Conservation (phyloP, 2,329 filamentous ascomycete genomes). For the Aureobasidium uvarum region DNA sequence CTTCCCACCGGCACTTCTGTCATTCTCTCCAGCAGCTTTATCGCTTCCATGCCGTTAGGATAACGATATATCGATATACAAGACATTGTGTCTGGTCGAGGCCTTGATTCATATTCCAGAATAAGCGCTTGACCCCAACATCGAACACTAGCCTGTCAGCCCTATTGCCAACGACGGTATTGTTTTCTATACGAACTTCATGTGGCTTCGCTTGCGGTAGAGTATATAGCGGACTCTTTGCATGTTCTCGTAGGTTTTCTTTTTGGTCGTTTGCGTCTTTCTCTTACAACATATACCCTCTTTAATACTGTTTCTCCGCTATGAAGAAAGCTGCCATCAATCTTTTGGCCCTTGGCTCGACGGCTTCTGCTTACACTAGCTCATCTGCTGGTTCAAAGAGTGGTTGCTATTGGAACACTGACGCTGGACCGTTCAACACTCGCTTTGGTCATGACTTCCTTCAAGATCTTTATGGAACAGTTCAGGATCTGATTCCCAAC, state of each 20-base stretch:
- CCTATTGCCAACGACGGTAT: conserved; percentile 11
- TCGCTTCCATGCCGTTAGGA: neutral
- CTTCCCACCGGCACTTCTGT: conserved; percentile 19
- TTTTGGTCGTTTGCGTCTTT: neutral
- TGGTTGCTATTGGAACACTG: conserved; percentile 23
- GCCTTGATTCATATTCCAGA: neutral
- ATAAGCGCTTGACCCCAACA: neutral
- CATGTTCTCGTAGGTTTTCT: neutral
- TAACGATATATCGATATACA: conserved; percentile 14
- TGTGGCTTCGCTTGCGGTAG: neutral
- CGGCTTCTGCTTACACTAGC: conserved; percentile 6
- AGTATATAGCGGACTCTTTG: conserved; percentile 1
- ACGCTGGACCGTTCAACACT: conserved; percentile 24
- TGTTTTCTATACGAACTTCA: neutral
- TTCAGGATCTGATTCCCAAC: conserved; percentile 17
- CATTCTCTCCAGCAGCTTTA: neutral
- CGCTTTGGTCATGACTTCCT: conserved; percentile 10
- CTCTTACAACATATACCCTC: neutral
- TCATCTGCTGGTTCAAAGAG: conserved; percentile 11
- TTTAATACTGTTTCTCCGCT: conserved; percentile 1
- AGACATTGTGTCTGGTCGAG: conserved; percentile 13
- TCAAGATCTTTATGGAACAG: neutral
- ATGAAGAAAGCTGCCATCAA: conserved; percentile 20
- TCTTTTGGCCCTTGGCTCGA: conserved; percentile 16
- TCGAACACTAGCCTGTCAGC: neutral